Conservation (phyloP, 768 basidiomycete genomes). For the Tephrocybe sp. region DNA sequence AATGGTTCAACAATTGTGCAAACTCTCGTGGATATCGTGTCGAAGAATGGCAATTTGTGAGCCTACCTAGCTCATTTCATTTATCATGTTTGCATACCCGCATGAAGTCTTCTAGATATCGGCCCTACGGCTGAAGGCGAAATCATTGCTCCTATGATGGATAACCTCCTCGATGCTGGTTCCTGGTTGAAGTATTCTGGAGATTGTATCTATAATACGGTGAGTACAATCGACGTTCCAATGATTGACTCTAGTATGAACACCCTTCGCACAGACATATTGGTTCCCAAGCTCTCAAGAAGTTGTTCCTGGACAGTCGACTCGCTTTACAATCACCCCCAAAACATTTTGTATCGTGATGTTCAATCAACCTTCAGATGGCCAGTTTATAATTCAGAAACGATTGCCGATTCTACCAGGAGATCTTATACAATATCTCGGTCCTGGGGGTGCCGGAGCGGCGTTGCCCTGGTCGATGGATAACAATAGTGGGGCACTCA, state of each 20-base stretch:
- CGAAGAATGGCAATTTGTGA: slow-evolving; percentile 65
- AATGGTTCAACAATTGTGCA: slow-evolving; percentile 49
- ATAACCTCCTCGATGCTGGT: slow-evolving; percentile 51
- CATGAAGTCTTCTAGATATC: slow-evolving; percentile 49
- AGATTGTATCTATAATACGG: slow-evolving; percentile 53
- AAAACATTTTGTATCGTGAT: slow-evolving; percentile 52
- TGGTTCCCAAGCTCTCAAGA: slow-evolving; percentile 49
- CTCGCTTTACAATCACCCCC: slow-evolving; percentile 50
- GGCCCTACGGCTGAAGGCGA: slow-evolving; percentile 57
- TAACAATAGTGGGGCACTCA: slow-evolving; percentile 25
- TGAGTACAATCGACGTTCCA: slow-evolving; percentile 21
- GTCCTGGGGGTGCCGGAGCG: slow-evolving; percentile 22
- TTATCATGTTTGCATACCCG: slow-evolving; percentile 1
- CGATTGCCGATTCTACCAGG: slow-evolving; percentile 42
- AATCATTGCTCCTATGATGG: slow-evolving; percentile 47
- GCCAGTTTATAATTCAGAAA: slow-evolving; percentile 38
- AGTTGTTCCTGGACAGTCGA: slow-evolving; percentile 23
- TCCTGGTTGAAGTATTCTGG: slow-evolving; percentile 51
- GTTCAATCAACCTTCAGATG: slow-evolving; percentile 34
- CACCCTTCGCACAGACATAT: slow-evolving; percentile 33
- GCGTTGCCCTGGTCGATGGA: slow-evolving; percentile 32
- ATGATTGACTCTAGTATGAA: neutral
- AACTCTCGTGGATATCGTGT: slow-evolving; percentile 55
- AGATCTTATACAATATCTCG: slow-evolving; percentile 38
- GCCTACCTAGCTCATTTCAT: slow-evolving; percentile 14